Evolutionary conservation across 345 rosid genomes (phyloP).

Genomic region (Mangifera indica): DNA sequence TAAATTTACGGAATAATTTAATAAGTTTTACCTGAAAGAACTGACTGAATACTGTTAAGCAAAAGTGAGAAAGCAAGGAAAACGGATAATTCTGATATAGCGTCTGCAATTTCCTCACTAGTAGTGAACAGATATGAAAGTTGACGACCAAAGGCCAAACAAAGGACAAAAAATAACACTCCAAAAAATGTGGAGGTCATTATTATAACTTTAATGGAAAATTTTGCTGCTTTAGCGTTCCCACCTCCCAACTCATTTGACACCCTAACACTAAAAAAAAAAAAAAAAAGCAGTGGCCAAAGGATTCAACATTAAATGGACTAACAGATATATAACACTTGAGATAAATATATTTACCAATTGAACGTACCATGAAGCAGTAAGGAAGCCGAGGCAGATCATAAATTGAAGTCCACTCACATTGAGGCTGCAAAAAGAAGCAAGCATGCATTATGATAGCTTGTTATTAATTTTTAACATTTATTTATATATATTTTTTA

Average conservation of each 20-base stretch:
- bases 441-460: too few species aligned
- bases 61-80: constrained; percentile 61
- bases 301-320: too few species aligned
- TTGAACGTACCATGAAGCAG: constrained; percentile 45
- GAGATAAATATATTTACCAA: neutral
- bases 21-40: constrained; percentile 42
- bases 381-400: constrained; percentile 55
- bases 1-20: too few species aligned
- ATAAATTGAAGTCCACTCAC: constrained; percentile 47
- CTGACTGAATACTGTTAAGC: constrained; percentile 64
- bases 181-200: constrained; percentile 37
- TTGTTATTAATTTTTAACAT: too few species aligned
- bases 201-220: constrained; percentile 50
- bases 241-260: constrained; percentile 70
- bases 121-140: constrained; percentile 43
- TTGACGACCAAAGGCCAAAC: constrained; percentile 39
- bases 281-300: neutral
- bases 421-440: constrained; percentile 36
- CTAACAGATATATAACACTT: neutral
- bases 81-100: constrained; percentile 44
- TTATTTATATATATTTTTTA: too few species aligned
- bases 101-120: constrained; percentile 39
- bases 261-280: constrained; percentile 47
- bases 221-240: constrained; percentile 45
- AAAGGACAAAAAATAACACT: constrained; percentile 35